Base-by-base conservation (phyloP, 495 filamentous ascomycete genomes). In the Hyaloscypha variabilis region DNA sequence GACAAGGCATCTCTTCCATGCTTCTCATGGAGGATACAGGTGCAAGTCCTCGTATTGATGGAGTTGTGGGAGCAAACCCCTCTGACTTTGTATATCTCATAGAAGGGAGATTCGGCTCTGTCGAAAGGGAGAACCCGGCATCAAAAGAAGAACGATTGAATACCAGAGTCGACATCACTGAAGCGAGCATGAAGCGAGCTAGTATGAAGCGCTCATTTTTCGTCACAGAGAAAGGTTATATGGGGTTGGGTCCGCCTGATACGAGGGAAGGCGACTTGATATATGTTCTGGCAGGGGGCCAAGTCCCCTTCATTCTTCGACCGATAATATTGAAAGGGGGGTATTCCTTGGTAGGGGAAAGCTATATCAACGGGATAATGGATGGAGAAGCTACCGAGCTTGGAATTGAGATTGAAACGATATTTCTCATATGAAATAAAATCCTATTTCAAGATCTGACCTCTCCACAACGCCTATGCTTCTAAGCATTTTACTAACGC, bases 151-250 rank as follows among this genome's bases (percentile, higher is more conserved):
- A 6, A 14, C 3, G 30, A 34, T 34, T 42, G 39, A 42, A 42
- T 19, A 42, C 8, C 39, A 10, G 39, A 13, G 39, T 42, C 6
- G 39, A 42, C 39, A 2, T 42, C 19, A 11, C 14, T 6, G 39
- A 42, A 19, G 39, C 6, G 13, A 42, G 39, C 14, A 14, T 42
- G 39, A 42, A 42, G 39, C 39, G 39, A 42, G 39, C 39, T 10
- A 14, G 3, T 19, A 19, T 42, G 19, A 42, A 42, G 13, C 51
- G 55, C 8, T 2, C 21, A 21, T 58, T 58, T 14, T 58, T 58
- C 55, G n/a, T 36, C n/a, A 58, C 55, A 4, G 55, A 58, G 28
- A 31, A 58, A 21, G 55, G 55, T 5, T 36, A 36, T 58, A 30
- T 58, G 29, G 55, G 55, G 6, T 21, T 58, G 30, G 55, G 55